Evolutionary conservation across 2,329 filamentous ascomycete species (phyloP).

Genomic region (Neopestalotiopsis clavispora): DNA sequence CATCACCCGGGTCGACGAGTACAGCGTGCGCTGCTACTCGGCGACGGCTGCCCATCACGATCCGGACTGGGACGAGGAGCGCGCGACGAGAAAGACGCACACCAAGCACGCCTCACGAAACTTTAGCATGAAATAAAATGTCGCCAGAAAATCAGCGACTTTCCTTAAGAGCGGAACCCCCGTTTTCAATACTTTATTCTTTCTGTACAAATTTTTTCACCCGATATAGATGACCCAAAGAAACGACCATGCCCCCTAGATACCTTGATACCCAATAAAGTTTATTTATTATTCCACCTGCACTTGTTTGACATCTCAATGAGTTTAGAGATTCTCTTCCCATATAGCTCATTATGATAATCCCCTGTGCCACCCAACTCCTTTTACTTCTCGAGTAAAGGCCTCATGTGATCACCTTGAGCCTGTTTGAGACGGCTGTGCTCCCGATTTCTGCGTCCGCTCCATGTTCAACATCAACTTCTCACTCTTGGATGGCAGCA

Average conservation of each 20-base stretch:
- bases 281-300: not conserved
- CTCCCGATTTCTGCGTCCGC: too few species aligned
- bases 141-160: not conserved
- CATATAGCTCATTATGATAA: too few species aligned
- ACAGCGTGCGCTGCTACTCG: slow-evolving; percentile 2
- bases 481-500: too few species aligned
- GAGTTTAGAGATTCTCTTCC: too few species aligned
- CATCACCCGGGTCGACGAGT: slow-evolving; percentile 16
- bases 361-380: too few species aligned
- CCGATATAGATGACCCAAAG: not conserved
- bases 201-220: not conserved
- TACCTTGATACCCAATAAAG: not conserved
- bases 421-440: too few species aligned
- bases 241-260: not conserved
- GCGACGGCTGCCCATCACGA: not conserved
- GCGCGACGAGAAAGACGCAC: not conserved
- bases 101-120: slow-evolving; percentile 2
- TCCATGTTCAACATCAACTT: too few species aligned
- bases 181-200: not conserved
- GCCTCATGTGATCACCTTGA: too few species aligned
- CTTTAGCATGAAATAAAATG: not conserved
- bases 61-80: slow-evolving; percentile 1
- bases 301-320: not conserved
- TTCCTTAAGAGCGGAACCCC: not conserved
- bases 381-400: too few species aligned